Percentiles rank a stretch among this genome's conserved stretches.
phyloP scores from a whole-genome alignment of 768 basidiomycete species.

The Cystobasidium tubakii region DNA sequence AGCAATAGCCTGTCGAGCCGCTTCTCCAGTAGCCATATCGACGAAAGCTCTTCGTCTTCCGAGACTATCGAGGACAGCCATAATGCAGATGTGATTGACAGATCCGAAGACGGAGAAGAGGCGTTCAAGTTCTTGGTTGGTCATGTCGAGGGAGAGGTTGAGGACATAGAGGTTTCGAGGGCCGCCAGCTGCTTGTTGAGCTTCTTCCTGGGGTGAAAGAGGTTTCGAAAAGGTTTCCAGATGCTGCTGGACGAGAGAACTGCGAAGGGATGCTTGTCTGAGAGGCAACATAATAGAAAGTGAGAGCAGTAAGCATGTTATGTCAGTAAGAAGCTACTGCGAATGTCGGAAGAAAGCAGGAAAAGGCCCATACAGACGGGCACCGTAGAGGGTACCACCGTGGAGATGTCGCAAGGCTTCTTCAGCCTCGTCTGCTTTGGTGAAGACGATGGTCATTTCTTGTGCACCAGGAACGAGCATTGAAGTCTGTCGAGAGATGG shows the following conservation, averaged over 20 bases:
- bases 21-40: slow-evolving; percentile 34
- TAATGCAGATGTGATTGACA: slow-evolving; percentile 34
- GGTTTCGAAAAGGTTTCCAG: slow-evolving; percentile 24
- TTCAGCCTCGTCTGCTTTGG: slow-evolving; percentile 2
- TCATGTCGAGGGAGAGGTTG: slow-evolving; percentile 37
- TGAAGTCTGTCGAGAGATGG: slow-evolving; percentile 27
- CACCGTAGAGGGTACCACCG: slow-evolving; percentile 26
- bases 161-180: slow-evolving; percentile 36
- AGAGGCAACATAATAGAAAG: neutral
- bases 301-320: neutral
- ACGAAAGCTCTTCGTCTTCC: slow-evolving; percentile 36
- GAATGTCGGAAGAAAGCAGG: neutral
- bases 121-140: slow-evolving; percentile 27
- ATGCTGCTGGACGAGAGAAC: slow-evolving; percentile 13
- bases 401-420: slow-evolving; percentile 35
- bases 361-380: slow-evolving; percentile 15
- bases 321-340: neutral
- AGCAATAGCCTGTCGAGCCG: slow-evolving; percentile 25
- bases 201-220: slow-evolving; percentile 21
- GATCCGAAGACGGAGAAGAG: slow-evolving; percentile 32
- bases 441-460: slow-evolving; percentile 21
- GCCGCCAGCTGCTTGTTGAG: slow-evolving; percentile 22
- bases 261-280: slow-evolving; percentile 17
- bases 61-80: slow-evolving; percentile 31
- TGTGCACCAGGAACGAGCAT: slow-evolving; percentile 1